phyloP scores from a whole-genome alignment of 2,329 filamentous ascomycete genomes.

The Coniochaeta sp. region DNA sequence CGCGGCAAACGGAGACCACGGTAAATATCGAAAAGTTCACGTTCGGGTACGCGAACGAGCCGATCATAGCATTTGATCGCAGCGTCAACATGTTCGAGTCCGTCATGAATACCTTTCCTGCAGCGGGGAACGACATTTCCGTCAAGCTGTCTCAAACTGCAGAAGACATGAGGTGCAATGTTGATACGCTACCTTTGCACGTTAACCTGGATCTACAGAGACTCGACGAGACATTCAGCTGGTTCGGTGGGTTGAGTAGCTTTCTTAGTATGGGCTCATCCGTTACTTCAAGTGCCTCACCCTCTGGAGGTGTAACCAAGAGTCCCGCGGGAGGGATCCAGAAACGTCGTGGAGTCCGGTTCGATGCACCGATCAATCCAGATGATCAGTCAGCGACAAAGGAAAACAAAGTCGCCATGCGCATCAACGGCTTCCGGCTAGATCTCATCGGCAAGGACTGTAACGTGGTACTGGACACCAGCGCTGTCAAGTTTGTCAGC shows the following conservation, averaged over 20 bases:
- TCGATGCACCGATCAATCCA: constrained; percentile 44
- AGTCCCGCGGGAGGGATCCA: constrained; percentile 24
- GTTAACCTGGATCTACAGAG: constrained; percentile 70
- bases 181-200: constrained; percentile 71
- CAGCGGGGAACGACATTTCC: constrained; percentile 50
- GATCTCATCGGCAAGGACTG: constrained; percentile 73
- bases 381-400: constrained; percentile 37
- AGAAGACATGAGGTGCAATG: constrained; percentile 44
- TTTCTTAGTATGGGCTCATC: constrained; percentile 84
- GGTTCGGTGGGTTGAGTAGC: constrained; percentile 87
- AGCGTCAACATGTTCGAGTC: constrained; percentile 51
- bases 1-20: constrained; percentile 22
- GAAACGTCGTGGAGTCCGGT: constrained; percentile 50
- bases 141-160: constrained; percentile 41
- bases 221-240: constrained; percentile 78
- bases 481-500: constrained; percentile 72
- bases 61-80: constrained; percentile 57
- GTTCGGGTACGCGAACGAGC: constrained; percentile 55
- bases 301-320: constrained; percentile 18
- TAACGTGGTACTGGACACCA: constrained; percentile 66
- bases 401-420: constrained; percentile 64
- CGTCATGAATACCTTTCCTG: constrained; percentile 49
- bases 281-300: constrained; percentile 64
- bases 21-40: constrained; percentile 49
- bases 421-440: constrained; percentile 70